Evolutionary conservation across 371 early-diverging fungal genomes (phyloP), one percentile per base, ranked within the genome.

Genomic region (Blakeslea trispora): DNA sequence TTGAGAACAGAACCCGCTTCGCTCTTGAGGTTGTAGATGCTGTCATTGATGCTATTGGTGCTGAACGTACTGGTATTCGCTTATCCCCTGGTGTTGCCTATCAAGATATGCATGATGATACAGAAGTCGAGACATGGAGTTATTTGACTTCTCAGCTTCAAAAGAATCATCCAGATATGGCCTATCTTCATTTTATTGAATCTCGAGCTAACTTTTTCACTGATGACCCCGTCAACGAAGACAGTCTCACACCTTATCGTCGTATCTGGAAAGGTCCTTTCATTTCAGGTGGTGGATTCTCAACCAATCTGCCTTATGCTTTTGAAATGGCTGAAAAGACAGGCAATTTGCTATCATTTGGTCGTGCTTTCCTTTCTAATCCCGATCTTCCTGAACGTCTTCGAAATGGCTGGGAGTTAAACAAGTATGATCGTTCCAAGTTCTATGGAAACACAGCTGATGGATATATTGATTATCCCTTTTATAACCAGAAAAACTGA

Each of bases 1-100:
- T 85, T 42, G 88, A 90, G 55, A 91, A 91, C 72, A 81, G 91
- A 28, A 68, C 70, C 8, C 79, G 90, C 1, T 77, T 92, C 56
- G 32, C 81, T 18, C 32, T 87, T 2, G 89, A 91, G 55, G 68
- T 78, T 1, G 63, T 82, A n/a, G 54, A 60, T 21, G 72, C 64
- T 1, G 79, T 89, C 21, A 77, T 83, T 22, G 50, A 68, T 7
- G 56, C 50, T 15, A 42, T 64, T 41, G 65, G 65, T 14, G 46
- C 28, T 35, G 43, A 56, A 1, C 50, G 62, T 15, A 49, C 50
- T 9, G 56, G 18, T 11, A 42, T 61, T 18, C 56, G 62, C 13
- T 45, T 55, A n/a, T 55, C 56, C 1, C 62, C 56, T 34, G 59
- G 56, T 24, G 39, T 42, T 8, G 23, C n/a, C 0, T 49, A n/a